phyloP scores from a whole-genome alignment of 768 basidiomycete species.

The Dioszegia crocea region DNA sequence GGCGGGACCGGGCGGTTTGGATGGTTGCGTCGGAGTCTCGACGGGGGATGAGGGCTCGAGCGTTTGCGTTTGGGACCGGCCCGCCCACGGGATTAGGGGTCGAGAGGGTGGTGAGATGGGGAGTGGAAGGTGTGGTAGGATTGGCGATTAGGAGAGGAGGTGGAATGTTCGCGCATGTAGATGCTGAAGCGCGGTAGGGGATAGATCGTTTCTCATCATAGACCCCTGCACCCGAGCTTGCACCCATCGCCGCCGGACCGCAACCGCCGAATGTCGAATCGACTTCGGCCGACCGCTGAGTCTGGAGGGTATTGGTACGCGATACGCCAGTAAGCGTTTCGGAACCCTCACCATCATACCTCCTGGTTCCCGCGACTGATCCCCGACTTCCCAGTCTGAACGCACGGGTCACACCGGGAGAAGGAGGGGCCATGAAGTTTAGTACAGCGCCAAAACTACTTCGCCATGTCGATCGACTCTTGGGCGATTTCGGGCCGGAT shows the following conservation, averaged over 20 bases:
- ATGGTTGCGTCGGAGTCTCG: slow-evolving; percentile 1
- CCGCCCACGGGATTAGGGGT: no score
- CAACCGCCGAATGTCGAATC: no score
- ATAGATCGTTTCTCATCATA: not conserved
- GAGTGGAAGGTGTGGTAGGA: not conserved
- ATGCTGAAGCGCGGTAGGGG: not conserved
- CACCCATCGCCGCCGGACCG: no score
- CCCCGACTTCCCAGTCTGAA: not conserved
- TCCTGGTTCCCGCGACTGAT: not conserved
- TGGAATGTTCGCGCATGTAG: not conserved
- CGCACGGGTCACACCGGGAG: not conserved
- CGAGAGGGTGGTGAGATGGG: not conserved
- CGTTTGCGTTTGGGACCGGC: no score
- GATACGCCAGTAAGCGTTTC: not conserved
- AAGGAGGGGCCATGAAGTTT: not conserved
- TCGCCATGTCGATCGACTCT: not conserved
- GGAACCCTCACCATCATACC: not conserved
- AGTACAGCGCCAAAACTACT: slow-evolving; percentile 2
- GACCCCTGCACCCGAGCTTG: no score
- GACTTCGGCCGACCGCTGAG: no score
- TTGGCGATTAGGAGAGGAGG: not conserved
- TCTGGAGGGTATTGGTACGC: not conserved
- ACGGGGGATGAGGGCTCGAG: not conserved
- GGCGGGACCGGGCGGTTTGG: not conserved
- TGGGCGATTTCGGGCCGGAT: not conserved